Percentiles rank a stretch among this genome's conserved stretches.
phyloP scores from a whole-genome alignment of 2,329 filamentous ascomycete species.

The Paramyrothecium sp. region DNA sequence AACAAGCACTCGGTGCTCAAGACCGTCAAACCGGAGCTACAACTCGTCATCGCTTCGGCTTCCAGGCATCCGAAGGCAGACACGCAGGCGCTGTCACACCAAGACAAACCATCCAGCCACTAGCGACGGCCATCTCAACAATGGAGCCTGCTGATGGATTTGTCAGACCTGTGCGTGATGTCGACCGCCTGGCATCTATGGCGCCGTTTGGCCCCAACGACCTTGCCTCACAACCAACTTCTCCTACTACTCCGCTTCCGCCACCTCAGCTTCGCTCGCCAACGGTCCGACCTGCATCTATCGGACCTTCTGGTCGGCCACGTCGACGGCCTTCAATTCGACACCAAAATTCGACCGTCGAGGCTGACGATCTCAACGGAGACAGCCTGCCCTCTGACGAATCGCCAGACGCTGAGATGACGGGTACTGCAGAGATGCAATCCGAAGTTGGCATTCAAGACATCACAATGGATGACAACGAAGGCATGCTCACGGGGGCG shows the following conservation, averaged over 20 bases:
- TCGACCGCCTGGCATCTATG: constrained; percentile 83
- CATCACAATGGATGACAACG: constrained; percentile 74
- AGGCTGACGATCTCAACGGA: constrained; percentile 80
- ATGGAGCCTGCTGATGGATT: constrained; percentile 72
- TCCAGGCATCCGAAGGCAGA: constrained; percentile 50
- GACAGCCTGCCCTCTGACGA: constrained; percentile 82
- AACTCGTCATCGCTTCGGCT: constrained; percentile 48
- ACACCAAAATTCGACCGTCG: constrained; percentile 87
- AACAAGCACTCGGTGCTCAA: constrained; percentile 8
- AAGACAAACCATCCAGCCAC: constrained; percentile 55
- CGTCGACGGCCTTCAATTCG: constrained; percentile 80
- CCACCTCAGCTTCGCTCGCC: constrained; percentile 59
- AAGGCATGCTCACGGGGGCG: constrained; percentile 74
- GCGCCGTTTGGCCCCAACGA: constrained; percentile 66
- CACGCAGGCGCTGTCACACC: constrained; percentile 43
- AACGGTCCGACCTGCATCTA: constrained; percentile 51
- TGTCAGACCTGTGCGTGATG: constrained; percentile 76
- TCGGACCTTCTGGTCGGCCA: constrained; percentile 51
- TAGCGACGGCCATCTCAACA: constrained; percentile 64
- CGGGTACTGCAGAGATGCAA: constrained; percentile 77
- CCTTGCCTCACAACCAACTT: constrained; percentile 84
- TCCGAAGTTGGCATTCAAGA: constrained; percentile 83
- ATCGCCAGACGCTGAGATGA: constrained; percentile 72
- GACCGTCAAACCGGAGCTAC: constrained; percentile 17
- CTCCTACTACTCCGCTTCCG: constrained; percentile 79